Percentiles rank a stretch among this genome's conserved stretches.
phyloP scores from a whole-genome alignment of 768 basidiomycete species.

The Boletus pseudo-olivaceus region DNA sequence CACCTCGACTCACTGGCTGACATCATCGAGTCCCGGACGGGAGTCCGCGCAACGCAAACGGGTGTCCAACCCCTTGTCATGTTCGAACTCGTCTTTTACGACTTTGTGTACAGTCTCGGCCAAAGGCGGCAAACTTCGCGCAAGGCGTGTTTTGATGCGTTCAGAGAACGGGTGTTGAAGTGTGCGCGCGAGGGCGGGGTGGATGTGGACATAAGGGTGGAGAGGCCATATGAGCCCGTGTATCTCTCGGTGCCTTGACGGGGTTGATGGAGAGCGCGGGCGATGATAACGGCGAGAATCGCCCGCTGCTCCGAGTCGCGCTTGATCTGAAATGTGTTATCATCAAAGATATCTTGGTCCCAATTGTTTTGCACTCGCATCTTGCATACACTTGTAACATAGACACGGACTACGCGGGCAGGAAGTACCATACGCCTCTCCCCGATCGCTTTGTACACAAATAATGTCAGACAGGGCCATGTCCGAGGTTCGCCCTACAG shows the following conservation, averaged over 20 bases:
- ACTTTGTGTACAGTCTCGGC: constrained; percentile 16
- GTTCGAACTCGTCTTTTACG: constrained; percentile 25
- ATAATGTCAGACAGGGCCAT: too few species aligned
- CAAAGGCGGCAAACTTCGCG: constrained; percentile 10
- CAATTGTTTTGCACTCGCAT: background rate
- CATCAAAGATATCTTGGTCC: background rate
- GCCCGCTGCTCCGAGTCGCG: too few species aligned
- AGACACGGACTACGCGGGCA: background rate
- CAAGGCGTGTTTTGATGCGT: constrained; percentile 18
- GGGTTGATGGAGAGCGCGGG: background rate
- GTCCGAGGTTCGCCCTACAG: background rate
- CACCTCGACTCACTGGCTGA: constrained; percentile 13
- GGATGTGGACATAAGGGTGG: constrained; percentile 23
- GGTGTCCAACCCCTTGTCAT: constrained; percentile 10
- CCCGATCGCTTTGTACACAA: too few species aligned
- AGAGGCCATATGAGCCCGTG: constrained; percentile 25
- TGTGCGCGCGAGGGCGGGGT: constrained; percentile 23
- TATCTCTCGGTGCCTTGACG: constrained; percentile 19
- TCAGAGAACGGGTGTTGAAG: constrained; percentile 16
- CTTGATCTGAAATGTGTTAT: background rate
- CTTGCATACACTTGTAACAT: background rate
- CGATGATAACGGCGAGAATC: background rate
- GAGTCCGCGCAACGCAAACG: constrained; percentile 6
- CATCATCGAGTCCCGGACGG: constrained; percentile 18
- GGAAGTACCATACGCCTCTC: background rate